A percentile compares a stretch with the other conserved stretches of the same genome.
These are phyloP conservation scores for Crithidia sp. DNA, from an alignment of 208 protist genomes.

Conservation along the genomic window DNA sequence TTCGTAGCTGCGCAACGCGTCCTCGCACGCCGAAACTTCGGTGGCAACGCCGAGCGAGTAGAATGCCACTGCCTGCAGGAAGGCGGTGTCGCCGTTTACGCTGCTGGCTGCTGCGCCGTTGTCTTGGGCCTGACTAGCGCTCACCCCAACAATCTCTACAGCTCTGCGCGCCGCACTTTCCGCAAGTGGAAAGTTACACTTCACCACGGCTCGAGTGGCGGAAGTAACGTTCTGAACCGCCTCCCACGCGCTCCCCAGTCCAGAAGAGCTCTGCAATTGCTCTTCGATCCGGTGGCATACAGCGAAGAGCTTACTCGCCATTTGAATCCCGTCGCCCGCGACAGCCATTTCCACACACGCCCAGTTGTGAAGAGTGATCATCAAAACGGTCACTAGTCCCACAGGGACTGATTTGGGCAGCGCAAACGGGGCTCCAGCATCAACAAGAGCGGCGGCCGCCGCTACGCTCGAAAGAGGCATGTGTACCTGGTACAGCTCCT, in stretches of 20 bases:
- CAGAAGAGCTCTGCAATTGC: neutral
- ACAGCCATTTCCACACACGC: constrained; percentile 46
- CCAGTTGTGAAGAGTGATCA: constrained; percentile 67
- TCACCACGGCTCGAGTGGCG: constrained; percentile 26
- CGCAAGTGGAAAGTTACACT: constrained; percentile 26
- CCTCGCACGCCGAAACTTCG: constrained; percentile 25
- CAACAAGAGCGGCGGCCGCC: neutral
- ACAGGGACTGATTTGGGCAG: constrained; percentile 24
- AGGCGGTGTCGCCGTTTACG: neutral
- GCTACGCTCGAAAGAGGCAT: neutral
- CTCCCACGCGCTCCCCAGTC: constrained; percentile 18
- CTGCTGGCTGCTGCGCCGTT: neutral
- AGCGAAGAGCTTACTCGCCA: constrained; percentile 12
- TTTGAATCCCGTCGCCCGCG: constrained; percentile 2
- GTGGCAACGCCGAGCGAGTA: constrained; percentile 26
- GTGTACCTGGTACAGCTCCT: constrained; percentile 8
- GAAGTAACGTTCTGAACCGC: constrained; percentile 18
- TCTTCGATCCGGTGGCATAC: constrained; percentile 16
- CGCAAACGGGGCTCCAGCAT: neutral
- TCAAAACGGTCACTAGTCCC: constrained; percentile 38
- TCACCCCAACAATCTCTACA: constrained; percentile 7
- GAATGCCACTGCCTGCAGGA: constrained; percentile 18
- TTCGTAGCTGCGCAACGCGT: constrained; percentile 22
- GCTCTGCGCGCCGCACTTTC: constrained; percentile 20
- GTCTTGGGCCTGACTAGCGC: neutral